Percentiles rank a stretch among this genome's conserved stretches.
phyloP scores from a whole-genome alignment of 2,329 filamentous ascomycete species.

The Pestalotiopsis sp. region DNA sequence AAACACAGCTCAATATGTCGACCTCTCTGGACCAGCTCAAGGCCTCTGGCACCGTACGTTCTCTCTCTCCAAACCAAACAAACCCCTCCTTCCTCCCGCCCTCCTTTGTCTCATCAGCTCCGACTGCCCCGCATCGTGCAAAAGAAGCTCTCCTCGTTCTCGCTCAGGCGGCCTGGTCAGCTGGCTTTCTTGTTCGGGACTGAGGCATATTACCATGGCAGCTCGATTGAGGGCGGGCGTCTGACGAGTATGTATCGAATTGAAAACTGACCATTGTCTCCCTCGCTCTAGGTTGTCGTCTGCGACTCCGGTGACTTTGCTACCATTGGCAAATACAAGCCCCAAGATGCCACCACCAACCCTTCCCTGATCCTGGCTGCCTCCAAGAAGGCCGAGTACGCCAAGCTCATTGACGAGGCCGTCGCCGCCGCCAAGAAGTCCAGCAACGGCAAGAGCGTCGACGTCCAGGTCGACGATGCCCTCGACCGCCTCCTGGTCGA shows the following conservation, averaged over 20 bases:
- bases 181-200: neutral
- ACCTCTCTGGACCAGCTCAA: constrained; percentile 96
- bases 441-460: constrained; percentile 63
- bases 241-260: neutral
- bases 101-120: neutral
- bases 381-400: constrained; percentile 97
- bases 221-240: neutral
- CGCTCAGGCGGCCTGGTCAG: neutral
- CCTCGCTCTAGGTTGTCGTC: constrained; percentile 72
- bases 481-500: constrained; percentile 94
- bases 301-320: constrained; percentile 91
- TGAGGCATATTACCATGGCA: neutral
- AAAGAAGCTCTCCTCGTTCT: constrained; percentile 6
- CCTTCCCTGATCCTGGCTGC: constrained; percentile 97
- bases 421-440: constrained; percentile 82
- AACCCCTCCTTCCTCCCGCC: constrained; percentile 5
- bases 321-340: constrained; percentile 99
- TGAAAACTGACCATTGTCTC: constrained; percentile 5
- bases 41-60: constrained; percentile 89
- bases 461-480: constrained; percentile 84
- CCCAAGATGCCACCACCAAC: constrained; percentile 99
- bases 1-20: constrained; percentile 59
- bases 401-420: constrained; percentile 83
- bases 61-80: constrained; percentile 1
- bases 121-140: constrained; percentile 7